These are phyloP conservation scores for Lentinula boryana DNA, from an alignment of 768 basidiomycete genomes.

Conservation along the genomic window DNA sequence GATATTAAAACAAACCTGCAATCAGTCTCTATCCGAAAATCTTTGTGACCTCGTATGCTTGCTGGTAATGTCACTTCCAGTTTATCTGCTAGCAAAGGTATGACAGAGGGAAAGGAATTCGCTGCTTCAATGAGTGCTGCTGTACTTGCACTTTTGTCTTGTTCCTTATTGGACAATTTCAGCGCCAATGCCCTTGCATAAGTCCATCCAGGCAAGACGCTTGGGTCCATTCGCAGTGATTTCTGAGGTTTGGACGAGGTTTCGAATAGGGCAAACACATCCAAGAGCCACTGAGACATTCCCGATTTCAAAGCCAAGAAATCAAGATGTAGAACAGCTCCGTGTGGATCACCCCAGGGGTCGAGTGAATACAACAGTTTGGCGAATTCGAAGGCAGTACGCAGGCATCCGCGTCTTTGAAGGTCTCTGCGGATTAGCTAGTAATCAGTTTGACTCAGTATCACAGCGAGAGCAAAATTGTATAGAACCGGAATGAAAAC, in stretches of 20 bases:
- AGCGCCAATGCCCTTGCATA: slow-evolving; percentile 70
- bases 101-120: slow-evolving; percentile 70
- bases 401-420: slow-evolving; percentile 81
- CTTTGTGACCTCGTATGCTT: slow-evolving; percentile 50
- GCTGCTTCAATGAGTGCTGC: slow-evolving; percentile 71
- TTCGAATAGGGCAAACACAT: slow-evolving; percentile 50
- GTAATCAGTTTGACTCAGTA: not conserved
- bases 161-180: slow-evolving; percentile 33
- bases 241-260: slow-evolving; percentile 10
- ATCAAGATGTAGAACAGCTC: slow-evolving; percentile 76
- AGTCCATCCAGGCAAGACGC: slow-evolving; percentile 69
- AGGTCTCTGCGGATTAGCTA: slow-evolving; percentile 50
- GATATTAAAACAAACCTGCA: slow-evolving; percentile 38
- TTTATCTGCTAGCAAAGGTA: slow-evolving; percentile 82
- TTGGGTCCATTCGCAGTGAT: slow-evolving; percentile 38
- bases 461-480: not conserved
- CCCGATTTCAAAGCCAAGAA: slow-evolving; percentile 78
- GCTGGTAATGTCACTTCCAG: slow-evolving; percentile 62
- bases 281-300: slow-evolving; percentile 76
- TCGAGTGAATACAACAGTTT: slow-evolving; percentile 82
- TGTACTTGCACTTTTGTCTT: slow-evolving; percentile 58
- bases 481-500: slow-evolving; percentile 15
- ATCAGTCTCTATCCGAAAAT: slow-evolving; percentile 68
- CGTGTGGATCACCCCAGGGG: slow-evolving; percentile 86
- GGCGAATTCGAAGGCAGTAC: slow-evolving; percentile 89